These are phyloP conservation scores for Sequoia sempervirens DNA, from an alignment of 75 land plant genomes.

Conservation along the genomic window DNA sequence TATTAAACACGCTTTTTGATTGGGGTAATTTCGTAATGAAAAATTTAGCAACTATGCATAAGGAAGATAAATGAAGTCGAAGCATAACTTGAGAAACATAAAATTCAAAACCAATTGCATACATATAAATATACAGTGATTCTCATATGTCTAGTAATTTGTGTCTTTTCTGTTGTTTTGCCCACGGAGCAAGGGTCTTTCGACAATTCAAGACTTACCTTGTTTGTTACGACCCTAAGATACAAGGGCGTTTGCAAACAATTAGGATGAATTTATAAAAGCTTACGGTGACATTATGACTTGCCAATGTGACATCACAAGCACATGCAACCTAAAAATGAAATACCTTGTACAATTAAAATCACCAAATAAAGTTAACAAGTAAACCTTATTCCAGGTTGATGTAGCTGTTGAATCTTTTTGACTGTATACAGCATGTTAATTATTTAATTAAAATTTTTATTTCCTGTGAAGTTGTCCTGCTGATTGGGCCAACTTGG, in stretches of 20 bases:
- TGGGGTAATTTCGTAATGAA: background rate
- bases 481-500: background rate
- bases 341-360: background rate
- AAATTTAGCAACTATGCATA: background rate
- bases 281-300: background rate
- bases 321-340: background rate
- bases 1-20: background rate
- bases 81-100: background rate
- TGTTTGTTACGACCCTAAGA: background rate
- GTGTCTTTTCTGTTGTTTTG: background rate
- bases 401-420: background rate
- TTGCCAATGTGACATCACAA: background rate
- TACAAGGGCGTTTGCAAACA: background rate
- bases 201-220: background rate
- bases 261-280: background rate
- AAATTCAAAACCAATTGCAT: background rate
- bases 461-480: background rate
- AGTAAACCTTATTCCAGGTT: background rate
- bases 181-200: background rate
- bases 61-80: background rate
- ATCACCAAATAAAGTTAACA: background rate
- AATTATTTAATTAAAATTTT: background rate
- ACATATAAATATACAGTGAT: background rate
- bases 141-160: background rate
- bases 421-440: background rate